Evolutionary conservation across 2,329 filamentous ascomycete species (phyloP), one percentile per base, ranked within the genome.

Genomic region (Ascochyta koolunga): DNA sequence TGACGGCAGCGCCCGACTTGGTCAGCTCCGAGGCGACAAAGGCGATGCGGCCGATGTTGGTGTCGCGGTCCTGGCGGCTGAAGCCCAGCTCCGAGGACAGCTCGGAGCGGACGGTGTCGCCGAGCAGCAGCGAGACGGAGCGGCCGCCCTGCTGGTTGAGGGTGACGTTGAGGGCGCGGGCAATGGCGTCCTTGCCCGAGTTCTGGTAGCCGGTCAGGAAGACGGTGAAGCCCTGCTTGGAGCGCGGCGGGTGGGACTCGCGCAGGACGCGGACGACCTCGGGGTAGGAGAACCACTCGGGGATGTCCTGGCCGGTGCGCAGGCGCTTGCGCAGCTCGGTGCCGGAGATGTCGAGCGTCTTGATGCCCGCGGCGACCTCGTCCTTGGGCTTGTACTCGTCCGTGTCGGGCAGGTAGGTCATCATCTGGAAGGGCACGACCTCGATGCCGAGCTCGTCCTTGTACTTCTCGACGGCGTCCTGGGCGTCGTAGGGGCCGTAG

Each of bases 241-340:
- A 88, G 65, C 95, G 90, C 45, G 96, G 87, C 43, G 93, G 95
- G 82, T 98, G 95, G 66, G 93, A 96, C 82, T 99, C 93, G 70
- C 95, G 89, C 59, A 99, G 89, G 43, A 98, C 95, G 78, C 87
- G 88, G 79, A 99, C 95, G 67, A 99, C 95, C 82, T 99, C 95
- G 59, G 95, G 93, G 83, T 99, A 99, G 27, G 95, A 98, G 85
- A 99, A 99, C 95, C 95, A 99, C 79, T 96, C 92, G 66, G 95
- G 95, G 68, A 99, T 99, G 67, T 96, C 91, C 69, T 90, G 90
- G 67, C 95, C 95, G 57, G 89, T 96, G 71, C 89, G 88, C 61
- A 99, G 88, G 69, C 95, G 90, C 72, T 89, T 86, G 72, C 95
- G 93, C 71, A 99, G 90, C 82, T 99, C 95, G 58, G 80, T 82